Evolutionary conservation across 768 basidiomycete species (phyloP).

Genomic region (Austroboletus eburneus): DNA sequence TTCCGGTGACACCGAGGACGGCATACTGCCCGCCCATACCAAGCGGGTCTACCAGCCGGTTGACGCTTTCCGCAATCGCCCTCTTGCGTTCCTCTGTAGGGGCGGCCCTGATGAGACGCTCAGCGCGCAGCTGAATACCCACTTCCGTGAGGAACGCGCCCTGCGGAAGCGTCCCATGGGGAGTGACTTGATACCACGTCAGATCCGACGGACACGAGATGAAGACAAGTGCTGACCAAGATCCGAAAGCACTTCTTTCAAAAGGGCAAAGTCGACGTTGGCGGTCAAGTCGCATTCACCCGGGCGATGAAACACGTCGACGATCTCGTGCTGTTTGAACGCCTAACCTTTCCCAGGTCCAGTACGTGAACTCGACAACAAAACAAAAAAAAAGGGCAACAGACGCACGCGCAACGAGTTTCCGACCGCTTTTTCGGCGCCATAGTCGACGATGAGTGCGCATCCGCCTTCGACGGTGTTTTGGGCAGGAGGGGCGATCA

Average conservation of each 20-base stretch:
- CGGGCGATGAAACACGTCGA: conserved; percentile 78
- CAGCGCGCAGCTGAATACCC: conserved; percentile 67
- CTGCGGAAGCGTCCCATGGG: conserved; percentile 74
- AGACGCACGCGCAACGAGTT: conserved; percentile 78
- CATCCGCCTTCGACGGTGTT: conserved; percentile 37
- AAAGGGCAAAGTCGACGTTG: conserved; percentile 94
- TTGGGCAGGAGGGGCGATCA: conserved; percentile 39
- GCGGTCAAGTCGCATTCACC: conserved; percentile 90
- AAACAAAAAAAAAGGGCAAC: not conserved
- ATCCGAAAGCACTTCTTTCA: conserved; percentile 70
- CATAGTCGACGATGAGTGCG: conserved; percentile 89
- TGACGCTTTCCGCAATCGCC: conserved; percentile 56
- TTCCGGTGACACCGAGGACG: conserved; percentile 55
- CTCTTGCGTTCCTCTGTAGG: conserved; percentile 43
- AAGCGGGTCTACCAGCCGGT: conserved; percentile 67
- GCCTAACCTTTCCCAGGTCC: conserved; percentile 48
- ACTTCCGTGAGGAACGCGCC: conserved; percentile 71
- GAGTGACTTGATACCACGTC: conserved; percentile 29
- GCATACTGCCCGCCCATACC: conserved; percentile 91
- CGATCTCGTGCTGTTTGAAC: conserved; percentile 82
- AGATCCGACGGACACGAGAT: conserved; percentile 1
- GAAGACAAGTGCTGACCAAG: conserved; percentile 48
- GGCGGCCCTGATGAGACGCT: conserved; percentile 53
- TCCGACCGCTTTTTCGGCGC: conserved; percentile 62
- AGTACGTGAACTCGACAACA: not conserved